Evolutionary conservation across 768 basidiomycete species (phyloP).

Genomic region (Amanita molliuscula): DNA sequence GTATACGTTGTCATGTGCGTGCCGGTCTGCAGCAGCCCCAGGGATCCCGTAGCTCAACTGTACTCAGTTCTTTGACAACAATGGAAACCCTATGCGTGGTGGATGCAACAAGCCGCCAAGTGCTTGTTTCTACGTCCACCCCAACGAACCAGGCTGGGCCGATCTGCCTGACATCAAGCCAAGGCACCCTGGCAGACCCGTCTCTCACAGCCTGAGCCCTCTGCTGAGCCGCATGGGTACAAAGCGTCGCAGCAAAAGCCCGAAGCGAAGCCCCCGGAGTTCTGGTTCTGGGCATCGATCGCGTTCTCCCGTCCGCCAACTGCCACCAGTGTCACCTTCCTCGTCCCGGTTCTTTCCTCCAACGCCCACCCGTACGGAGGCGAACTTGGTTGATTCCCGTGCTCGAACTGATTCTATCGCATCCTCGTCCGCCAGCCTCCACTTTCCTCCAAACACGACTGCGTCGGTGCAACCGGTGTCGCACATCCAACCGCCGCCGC

Average conservation of each 20-base stretch:
- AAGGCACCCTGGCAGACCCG: background rate
- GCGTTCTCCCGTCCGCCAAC: background rate
- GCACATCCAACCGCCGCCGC: background rate
- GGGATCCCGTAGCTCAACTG: background rate
- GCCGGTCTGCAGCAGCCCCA: background rate
- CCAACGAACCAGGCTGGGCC: conserved; percentile 17
- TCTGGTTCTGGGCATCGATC: background rate
- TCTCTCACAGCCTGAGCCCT: background rate
- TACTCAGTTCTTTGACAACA: conserved; percentile 4
- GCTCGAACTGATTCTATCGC: conserved; percentile 5
- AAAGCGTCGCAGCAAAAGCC: background rate
- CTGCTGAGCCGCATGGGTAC: background rate
- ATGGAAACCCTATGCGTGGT: conserved; percentile 9
- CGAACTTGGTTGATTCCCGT: background rate
- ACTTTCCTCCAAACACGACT: background rate
- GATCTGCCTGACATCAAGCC: background rate
- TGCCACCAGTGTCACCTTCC: background rate
- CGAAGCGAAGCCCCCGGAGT: background rate
- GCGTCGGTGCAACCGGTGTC: background rate
- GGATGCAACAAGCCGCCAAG: conserved; percentile 8
- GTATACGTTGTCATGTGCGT: background rate
- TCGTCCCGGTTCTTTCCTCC: background rate
- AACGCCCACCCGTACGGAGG: background rate
- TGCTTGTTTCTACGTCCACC: conserved; percentile 18
- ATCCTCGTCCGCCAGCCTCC: conserved; percentile 5